Conservation (phyloP, 768 basidiomycete genomes). For the Mycena vitilis region DNA sequence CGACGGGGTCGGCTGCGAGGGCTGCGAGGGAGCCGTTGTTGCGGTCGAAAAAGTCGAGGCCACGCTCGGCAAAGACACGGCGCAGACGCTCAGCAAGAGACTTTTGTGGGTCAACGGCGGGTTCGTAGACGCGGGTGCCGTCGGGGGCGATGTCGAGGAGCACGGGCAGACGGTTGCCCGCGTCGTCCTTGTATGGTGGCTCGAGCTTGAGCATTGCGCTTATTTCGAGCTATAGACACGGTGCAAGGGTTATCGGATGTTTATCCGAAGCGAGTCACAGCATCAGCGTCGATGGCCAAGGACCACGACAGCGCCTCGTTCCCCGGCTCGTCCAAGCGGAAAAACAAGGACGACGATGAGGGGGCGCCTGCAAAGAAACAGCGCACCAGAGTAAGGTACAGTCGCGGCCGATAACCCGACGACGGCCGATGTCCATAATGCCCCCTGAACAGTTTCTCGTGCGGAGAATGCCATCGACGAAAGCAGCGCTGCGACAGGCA, state of each 20-base stretch:
- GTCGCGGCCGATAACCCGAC: constrained; percentile 28
- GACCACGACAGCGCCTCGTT: constrained; percentile 27
- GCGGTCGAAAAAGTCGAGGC: constrained; percentile 79
- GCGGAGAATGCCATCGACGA: constrained; percentile 88
- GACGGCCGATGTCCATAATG: constrained; percentile 22
- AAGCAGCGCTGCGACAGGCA: constrained; percentile 93
- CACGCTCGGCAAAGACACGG: constrained; percentile 80
- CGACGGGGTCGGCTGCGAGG: constrained; percentile 38
- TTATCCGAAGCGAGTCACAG: not conserved
- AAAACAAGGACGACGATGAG: constrained; percentile 79
- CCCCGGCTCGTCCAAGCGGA: constrained; percentile 51
- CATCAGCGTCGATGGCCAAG: constrained; percentile 28
- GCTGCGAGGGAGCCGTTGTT: constrained; percentile 41
- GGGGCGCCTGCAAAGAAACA: constrained; percentile 70
- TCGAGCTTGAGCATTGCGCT: constrained; percentile 77
- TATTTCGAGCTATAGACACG: no score
- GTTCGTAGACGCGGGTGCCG: constrained; percentile 76
- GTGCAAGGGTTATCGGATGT: no score
- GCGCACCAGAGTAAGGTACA: constrained; percentile 82
- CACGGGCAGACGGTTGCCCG: constrained; percentile 69
- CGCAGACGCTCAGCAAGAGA: constrained; percentile 73
- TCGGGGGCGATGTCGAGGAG: constrained; percentile 78
- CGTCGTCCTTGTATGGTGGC: constrained; percentile 84
- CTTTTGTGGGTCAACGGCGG: constrained; percentile 67
- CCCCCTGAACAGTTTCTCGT: constrained; percentile 71